Conservation (phyloP, 495 filamentous ascomycete species). For the Aspergillus baeticus region DNA sequence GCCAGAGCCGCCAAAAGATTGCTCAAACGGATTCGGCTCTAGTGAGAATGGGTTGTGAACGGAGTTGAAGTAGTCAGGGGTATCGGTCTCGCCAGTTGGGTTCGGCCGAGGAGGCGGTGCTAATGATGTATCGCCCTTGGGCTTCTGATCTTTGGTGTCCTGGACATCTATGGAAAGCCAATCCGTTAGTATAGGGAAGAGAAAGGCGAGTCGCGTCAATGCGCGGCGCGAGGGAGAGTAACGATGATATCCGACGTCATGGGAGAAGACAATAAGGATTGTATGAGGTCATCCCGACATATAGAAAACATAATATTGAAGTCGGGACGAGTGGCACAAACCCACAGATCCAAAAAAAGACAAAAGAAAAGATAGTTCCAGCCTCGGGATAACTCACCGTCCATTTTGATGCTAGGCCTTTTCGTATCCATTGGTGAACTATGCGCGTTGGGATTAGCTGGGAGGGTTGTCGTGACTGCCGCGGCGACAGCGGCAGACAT, state of each 20-base stretch:
- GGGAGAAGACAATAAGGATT: conserved; percentile 24
- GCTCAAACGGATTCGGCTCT: conserved; percentile 96
- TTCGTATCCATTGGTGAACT: conserved; percentile 52
- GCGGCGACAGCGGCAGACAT: conserved; percentile 52
- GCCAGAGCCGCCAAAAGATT: conserved; percentile 72
- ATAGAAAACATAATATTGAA: conserved; percentile 24
- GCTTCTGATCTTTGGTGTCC: conserved; percentile 42
- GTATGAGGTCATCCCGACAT: conserved; percentile 48
- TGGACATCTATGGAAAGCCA: conserved; percentile 40
- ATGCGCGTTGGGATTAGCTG: conserved; percentile 28
- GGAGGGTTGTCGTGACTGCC: conserved; percentile 34
- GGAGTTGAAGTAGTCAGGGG: conserved; percentile 76
- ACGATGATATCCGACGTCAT: conserved; percentile 18
- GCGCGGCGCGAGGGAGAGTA: conserved; percentile 21
- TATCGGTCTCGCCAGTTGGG: conserved; percentile 53
- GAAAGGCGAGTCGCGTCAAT: conserved; percentile 3
- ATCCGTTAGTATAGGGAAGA: conserved; percentile 30
- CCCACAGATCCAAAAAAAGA: conserved; percentile 25
- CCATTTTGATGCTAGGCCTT: conserved; percentile 41
- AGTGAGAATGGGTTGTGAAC: conserved; percentile 65
- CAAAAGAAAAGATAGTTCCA: conserved; percentile 16
- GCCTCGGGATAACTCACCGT: conserved; percentile 35
- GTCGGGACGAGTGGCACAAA: conserved; percentile 34
- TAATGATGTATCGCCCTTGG: conserved; percentile 51
- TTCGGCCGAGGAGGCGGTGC: conserved; percentile 78